Evolutionary conservation across 805 yeast species (phyloP), one percentile per base, ranked within the genome.

Genomic region (Saccharomycopsis amapae): DNA sequence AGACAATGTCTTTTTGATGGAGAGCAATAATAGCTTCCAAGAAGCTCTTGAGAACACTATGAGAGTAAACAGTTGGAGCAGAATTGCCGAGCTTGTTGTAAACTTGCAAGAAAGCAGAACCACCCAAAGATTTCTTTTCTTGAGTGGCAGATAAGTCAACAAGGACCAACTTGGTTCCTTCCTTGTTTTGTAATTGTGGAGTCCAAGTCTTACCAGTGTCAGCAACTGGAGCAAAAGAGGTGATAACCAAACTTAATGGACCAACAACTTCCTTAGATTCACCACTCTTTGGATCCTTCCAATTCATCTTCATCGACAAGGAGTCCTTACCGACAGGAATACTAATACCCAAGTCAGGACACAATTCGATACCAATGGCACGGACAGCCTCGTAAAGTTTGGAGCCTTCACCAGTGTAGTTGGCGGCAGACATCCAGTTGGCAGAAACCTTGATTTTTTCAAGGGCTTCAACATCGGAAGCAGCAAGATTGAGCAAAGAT

Each of bases 291-390:
- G 32, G 24, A 44, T 79, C 77, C 41, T 75, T 85, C 99, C 99
- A 93, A 59, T 83, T 81, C 97, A 93, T 93, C 69, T 88, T 87
- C 98, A 93, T 90, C 19, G 97, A 88, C 96, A 93, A 88, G 30
- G 97, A 88, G 65, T 93, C 99, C 68, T 93, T 93, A 55, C 99
- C 99, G 31, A 93, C 99, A 12, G 99, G 99, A 48, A 93, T 87
- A 18, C 94, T 74, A 51, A 93, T 68, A 37, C 95, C 97, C 54
- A 93, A 74, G 49, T 77, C 90, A 19, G 97, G 97, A 67, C 98
- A 93, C 57, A 94, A 72, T 54, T 87, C 97, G 60, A 89, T 62
- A 55, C 97, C 96, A 58, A 93, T 79, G 3, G 97, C 97, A 66
- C 88, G 89, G 39, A 93, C 98, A 39, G 97, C 98, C 65, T 88